Conservation (phyloP, 805 yeast genomes). For the Cyberlindnera saturnus region DNA sequence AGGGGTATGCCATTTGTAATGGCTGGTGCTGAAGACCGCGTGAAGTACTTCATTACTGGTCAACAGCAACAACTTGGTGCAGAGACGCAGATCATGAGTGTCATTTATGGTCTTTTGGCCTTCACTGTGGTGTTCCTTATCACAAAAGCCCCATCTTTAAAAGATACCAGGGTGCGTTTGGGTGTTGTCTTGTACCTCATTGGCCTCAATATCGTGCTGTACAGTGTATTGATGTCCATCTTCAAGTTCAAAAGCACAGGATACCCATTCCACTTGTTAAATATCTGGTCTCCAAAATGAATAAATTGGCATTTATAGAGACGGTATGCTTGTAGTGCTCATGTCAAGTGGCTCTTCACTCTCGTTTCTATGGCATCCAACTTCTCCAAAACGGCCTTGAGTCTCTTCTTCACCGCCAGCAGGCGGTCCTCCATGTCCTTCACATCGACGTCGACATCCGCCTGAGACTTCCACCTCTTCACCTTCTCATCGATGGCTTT, state of each 20-base stretch:
- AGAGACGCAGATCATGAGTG: slow-evolving; percentile 82
- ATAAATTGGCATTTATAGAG: background rate
- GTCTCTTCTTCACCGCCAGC: slow-evolving; percentile 16
- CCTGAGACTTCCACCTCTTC: slow-evolving; percentile 23
- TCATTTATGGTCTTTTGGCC: slow-evolving; percentile 65
- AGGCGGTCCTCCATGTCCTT: slow-evolving; percentile 22
- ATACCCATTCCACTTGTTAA: slow-evolving; percentile 66
- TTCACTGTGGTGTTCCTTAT: slow-evolving; percentile 53
- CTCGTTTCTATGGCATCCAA: slow-evolving; percentile 31
- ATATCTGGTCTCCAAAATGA: slow-evolving; percentile 25
- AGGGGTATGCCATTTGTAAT: slow-evolving; percentile 56
- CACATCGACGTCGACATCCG: slow-evolving; percentile 11
- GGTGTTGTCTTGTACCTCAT: slow-evolving; percentile 41
- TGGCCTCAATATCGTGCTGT: slow-evolving; percentile 44
- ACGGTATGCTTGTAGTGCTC: background rate
- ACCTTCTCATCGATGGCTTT: slow-evolving; percentile 34
- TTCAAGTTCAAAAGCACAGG: slow-evolving; percentile 68
- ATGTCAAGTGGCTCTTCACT: slow-evolving; percentile 4
- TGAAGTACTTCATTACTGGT: slow-evolving; percentile 46
- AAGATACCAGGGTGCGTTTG: slow-evolving; percentile 40
- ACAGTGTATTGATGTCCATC: slow-evolving; percentile 56
- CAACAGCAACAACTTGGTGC: slow-evolving; percentile 77
- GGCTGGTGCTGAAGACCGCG: slow-evolving; percentile 30
- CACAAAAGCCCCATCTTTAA: slow-evolving; percentile 46
- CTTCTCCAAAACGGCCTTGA: slow-evolving; percentile 21